phyloP scores from a whole-genome alignment of 768 basidiomycete species.

The Tricholoma saponaceum region DNA sequence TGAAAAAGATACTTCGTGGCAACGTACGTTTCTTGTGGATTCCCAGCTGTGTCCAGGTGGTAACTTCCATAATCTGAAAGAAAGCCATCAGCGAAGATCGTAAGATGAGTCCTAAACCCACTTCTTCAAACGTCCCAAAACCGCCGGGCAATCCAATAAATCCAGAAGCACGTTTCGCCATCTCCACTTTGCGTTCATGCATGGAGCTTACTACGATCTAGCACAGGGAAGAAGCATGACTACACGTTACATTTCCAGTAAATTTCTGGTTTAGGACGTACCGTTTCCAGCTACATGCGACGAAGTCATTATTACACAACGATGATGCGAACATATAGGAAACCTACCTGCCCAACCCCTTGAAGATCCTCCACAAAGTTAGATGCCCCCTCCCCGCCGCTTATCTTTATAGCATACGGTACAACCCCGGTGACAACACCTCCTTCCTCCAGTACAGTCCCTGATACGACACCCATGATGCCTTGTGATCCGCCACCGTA shows the following conservation, averaged over 20 bases:
- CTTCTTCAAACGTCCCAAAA: conserved; percentile 95
- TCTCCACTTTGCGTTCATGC: conserved; percentile 88
- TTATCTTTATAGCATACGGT: conserved; percentile 69
- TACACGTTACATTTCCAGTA: conserved; percentile 5
- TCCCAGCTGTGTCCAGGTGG: conserved; percentile 92
- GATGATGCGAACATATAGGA: not conserved
- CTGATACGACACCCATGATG: conserved; percentile 82
- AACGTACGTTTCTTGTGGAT: conserved; percentile 76
- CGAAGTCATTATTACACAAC: not conserved
- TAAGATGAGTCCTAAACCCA: conserved; percentile 21
- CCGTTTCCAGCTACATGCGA: not conserved
- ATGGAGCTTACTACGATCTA: conserved; percentile 75
- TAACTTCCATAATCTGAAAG: conserved; percentile 77
- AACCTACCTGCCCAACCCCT: not conserved
- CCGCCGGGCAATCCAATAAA: conserved; percentile 93
- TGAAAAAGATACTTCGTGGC: not conserved
- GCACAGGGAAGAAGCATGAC: not conserved
- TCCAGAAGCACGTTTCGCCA: conserved; percentile 76
- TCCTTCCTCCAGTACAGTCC: conserved; percentile 56
- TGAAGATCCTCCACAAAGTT: conserved; percentile 4
- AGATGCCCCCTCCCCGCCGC: conserved; percentile 53
- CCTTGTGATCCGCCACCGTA: conserved; percentile 86
- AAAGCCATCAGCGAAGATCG: not conserved
- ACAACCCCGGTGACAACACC: conserved; percentile 77
- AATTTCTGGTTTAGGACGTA: not conserved